Base-by-base conservation (phyloP, 345 rosid species). In the Melastoma malabathricum region DNA sequence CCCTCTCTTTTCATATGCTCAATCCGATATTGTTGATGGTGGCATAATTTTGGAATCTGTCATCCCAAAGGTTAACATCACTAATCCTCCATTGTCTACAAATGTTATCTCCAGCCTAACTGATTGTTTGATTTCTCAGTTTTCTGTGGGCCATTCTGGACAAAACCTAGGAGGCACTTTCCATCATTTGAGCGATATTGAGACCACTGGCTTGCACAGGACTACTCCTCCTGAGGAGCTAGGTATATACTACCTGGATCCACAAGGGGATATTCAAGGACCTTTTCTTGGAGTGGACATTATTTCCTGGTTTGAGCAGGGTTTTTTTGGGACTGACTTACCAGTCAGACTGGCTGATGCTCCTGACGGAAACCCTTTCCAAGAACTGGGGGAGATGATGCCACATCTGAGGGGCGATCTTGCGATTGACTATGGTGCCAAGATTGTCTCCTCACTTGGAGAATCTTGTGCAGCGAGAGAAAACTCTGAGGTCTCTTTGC, bases 241-340 rank as follows among this genome's bases (percentile, higher is more conserved):
- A 47, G 76, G 60, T 69, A 76, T 90, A 64, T 74, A 50, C 65
- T 89, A 89, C 66, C 69, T 81, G 62, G 96, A 89, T 78, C 97
- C 97, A 65, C 84, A 81, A 64, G 90, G 94, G 51, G 74, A 57
- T 23, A 73, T 74, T 50, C 94, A 89, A 75, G 97, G 95, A 57
- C 97, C 95, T 10, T 86, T 79, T 59, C 65, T 73, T 50, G 94
- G 94, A 51, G 64, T 79, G 25, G 94, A 86, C 68, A 81, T 89
- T 57, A 70, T 86, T 45, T 68, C 75, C 34, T 89, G 97, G 97
- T 78, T 81, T 73, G 90, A 79, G 56, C 90, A 89, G 70, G 97
- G 96, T 1, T 89, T 83, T 69, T 89, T 89, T 68, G 94, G 90
- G 27, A 69, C 75, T 29, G 95, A 89, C 59, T 77, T 89, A 64